Base-by-base conservation (phyloP, 1,284 basidiomycete species). In the Rhizoctonia solani region DNA sequence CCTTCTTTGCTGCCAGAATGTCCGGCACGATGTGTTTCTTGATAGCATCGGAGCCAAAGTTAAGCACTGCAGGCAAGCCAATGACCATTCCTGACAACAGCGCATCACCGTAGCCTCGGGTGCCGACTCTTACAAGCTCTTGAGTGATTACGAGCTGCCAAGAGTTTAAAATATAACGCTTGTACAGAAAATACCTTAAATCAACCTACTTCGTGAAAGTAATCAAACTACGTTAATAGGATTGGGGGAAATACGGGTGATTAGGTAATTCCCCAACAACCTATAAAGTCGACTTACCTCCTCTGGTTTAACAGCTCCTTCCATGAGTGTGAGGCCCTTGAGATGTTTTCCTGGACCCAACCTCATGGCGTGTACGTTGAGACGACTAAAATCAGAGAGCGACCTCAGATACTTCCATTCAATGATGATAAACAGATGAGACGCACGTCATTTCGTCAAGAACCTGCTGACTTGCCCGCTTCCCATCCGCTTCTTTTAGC, bases 51-150 rank as follows among this genome's bases (percentile, higher is more conserved):
- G 84, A 85, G 29, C 89, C 93, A 73, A 93, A 95, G 79, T 94
- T 93, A 69, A 95, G 80, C 42, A 93, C 85, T 0, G 90, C 90
- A 0, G 91, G 91, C 0, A 94, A 82, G 67, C 89, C 89, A 70
- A 88, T 72, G 27, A 69, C 61, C 25, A 66, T 55, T 13, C 65
- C 55, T 34, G 53, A 66, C n/a, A 58, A 58, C 42, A 90, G 76
- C 65, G 92, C 95, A 74, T 96, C 93, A 29, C 89, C 85, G 72
- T 92, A 93, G 3, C 90, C 93, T 70, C 95, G 87, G 27, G 89
- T 89, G 25, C 89, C 91, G 68, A 83, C 82, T 34, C 94, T 85
- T 0, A 82, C 79, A 50, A 96, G 74, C 78, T 98, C 95, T 82
- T 97, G 94, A 54, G 87, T 92, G 73, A 96, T 83, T 55, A 95